A percentile compares a stretch with the other conserved stretches of the same genome.
Evolutionary conservation across 805 yeast species (phyloP).

Genomic region (Komagataella mondaviorum): DNA sequence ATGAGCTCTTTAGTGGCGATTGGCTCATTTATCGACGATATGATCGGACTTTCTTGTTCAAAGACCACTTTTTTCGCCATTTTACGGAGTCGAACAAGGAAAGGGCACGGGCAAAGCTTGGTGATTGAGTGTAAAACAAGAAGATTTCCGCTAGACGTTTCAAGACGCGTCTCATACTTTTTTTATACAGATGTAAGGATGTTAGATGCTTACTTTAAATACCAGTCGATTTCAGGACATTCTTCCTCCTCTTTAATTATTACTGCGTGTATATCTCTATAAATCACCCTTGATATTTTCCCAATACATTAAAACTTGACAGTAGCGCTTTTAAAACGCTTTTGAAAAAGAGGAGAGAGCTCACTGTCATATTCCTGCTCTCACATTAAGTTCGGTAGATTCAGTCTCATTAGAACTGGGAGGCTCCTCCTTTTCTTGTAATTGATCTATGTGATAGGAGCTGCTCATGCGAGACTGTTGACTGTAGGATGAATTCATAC

Average conservation of each 20-base stretch:
- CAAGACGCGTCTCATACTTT: neutral
- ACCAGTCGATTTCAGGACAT: neutral
- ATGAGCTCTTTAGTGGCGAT: conserved; percentile 52
- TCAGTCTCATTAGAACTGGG: neutral
- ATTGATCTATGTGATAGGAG: neutral
- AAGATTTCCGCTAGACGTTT: neutral
- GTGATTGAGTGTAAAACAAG: neutral
- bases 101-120: neutral
- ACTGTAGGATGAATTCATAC: neutral
- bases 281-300: neutral
- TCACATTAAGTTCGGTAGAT: neutral
- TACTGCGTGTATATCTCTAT: neutral
- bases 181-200: neutral
- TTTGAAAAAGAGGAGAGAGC: neutral
- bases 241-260: neutral
- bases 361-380: neutral
- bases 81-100: neutral
- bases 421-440: neutral
- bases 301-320: neutral
- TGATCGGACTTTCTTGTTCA: conserved; percentile 19
- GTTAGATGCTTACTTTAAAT: neutral
- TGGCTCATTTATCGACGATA: conserved; percentile 42
- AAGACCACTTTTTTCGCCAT: neutral
- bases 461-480: neutral
- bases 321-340: neutral